Base-by-base conservation (phyloP, 129 eudicot genomes). In the Flaveria bidentis region DNA sequence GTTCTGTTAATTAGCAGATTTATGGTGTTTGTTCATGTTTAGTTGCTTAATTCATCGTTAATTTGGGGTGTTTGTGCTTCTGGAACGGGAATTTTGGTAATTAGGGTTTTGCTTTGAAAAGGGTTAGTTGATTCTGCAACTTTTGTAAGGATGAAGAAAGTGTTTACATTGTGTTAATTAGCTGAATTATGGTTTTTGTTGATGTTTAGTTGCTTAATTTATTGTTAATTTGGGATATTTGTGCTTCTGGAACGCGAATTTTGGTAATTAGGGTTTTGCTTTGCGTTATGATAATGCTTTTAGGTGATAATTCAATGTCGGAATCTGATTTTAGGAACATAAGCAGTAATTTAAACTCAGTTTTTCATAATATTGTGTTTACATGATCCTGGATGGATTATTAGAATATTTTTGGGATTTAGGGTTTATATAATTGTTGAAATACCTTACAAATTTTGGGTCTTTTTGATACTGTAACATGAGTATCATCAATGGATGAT, bases 191-290 rank as follows among this genome's bases (percentile, higher is more conserved):
- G 45, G 45, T 28, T 9, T 56, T 17, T 56, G 9, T 56, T 56
- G 28, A 9, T 56, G 62, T 56, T 62, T 28, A 28, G 22, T 62
- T 62, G 22, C 20, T 62, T 62, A 62, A 30, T 62, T 62, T 14
- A n/a, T 5, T 15, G 22, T 6, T 61, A 62, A 26, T 62, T 62
- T 62, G 44, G 12, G n/a, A 5, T 28, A 15, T 26, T 15, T 3
- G 22, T 26, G 15, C 4, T 28, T 14, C 44, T 30, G 22, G 4
- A 62, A 28, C 22, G 17, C 9, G 45, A 62, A 62, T 62, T 62
- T 36, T 62, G 1, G 46, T 25, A 63, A 63, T 63, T 63, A 63
- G 69, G 69, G 46, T 63, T 62, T 30, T 30, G 41, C 22, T 15
- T 30, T 63, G 20, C 10, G 20, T 28, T 62, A 15, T 62, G 20